Evolutionary conservation across 2,329 filamentous ascomycete genomes (phyloP), one percentile per base, ranked within the genome.

Genomic region (Fusarium udum): DNA sequence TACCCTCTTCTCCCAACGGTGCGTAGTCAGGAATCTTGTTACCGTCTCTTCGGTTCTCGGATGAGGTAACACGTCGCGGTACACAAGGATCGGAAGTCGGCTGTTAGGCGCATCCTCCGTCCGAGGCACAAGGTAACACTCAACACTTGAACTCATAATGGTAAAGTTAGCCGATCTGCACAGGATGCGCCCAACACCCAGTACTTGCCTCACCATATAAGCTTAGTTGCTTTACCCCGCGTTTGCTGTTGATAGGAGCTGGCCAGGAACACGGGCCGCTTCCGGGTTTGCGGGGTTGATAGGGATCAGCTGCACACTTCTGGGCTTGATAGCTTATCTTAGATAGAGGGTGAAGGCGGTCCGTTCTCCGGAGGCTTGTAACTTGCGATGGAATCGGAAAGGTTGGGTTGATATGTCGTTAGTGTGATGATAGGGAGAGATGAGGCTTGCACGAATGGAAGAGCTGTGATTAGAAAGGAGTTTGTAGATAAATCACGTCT

Each of bases 181-280:
- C 18, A 49, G 7, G 4, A 12, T 9, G 3, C 4, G 0, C 7
- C 2, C 8, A 22, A 2, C 4, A 10, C 16, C n/a, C 3, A 24
- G n/a, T 0, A 22, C 20, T 48, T 18, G 9, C 11, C 55, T 48
- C 7, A 22, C 20, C 13, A 34, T 32, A 32, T 24, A 26, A 45
- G 34, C 16, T 6, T 4, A 26, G 40, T 3, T 45, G 4, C 5
- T 0, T 6, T 18, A 28, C 31, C 55, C 40, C 31, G 31, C 55
- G 15, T 37, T 5, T 10, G 6, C 20, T 48, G 40, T 28, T 48
- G 31, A 24, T 32, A 48, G 8, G n/a, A 11, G 9, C 3, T 36
- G 31, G 6, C n/a, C 34, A 48, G 40, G 18, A 37, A 37, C 55
- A 48, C 56, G 56, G 56, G 26, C 56, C 56, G 56, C 42, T 48